Percentiles rank a stretch among this genome's conserved stretches.
phyloP scores from a whole-genome alignment of 768 basidiomycete species.

The Lentinula aciculospora region DNA sequence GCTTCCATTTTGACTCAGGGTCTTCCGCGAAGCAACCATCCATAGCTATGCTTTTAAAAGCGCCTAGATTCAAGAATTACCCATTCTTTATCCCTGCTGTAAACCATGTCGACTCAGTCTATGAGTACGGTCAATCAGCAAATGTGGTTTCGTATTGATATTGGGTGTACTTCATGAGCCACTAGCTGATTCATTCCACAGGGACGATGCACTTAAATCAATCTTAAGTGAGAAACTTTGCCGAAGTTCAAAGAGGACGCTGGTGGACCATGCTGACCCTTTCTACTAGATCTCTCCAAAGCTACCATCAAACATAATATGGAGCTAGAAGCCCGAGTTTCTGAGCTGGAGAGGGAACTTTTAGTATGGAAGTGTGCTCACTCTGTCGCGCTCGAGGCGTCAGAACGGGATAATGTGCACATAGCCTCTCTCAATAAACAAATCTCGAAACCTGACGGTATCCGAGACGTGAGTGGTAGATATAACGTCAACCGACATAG shows the following conservation, averaged over 20 bases:
- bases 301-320: constrained; percentile 58
- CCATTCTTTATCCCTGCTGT: constrained; percentile 24
- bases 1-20: constrained; percentile 37
- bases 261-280: not conserved
- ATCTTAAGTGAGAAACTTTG: constrained; percentile 42
- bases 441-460: constrained; percentile 50
- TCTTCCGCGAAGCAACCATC: constrained; percentile 50
- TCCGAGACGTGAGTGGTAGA: constrained; percentile 27
- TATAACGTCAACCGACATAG: not conserved
- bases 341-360: constrained; percentile 66
- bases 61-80: constrained; percentile 10
- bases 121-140: constrained; percentile 56
- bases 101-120: constrained; percentile 45
- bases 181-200: constrained; percentile 21
- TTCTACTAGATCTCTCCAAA: constrained; percentile 50
- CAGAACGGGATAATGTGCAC: constrained; percentile 65
- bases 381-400: constrained; percentile 52
- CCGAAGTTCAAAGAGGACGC: no score
- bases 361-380: constrained; percentile 70
- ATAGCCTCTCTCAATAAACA: constrained; percentile 60
- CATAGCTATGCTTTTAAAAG: constrained; percentile 35
- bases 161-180: no score
- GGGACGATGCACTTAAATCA: constrained; percentile 64
- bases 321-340: constrained; percentile 58
- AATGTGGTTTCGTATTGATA: constrained; percentile 42